Evolutionary conservation across 805 yeast genomes (phyloP).

Genomic region (Zygosaccharomyces gambellarensis): DNA sequence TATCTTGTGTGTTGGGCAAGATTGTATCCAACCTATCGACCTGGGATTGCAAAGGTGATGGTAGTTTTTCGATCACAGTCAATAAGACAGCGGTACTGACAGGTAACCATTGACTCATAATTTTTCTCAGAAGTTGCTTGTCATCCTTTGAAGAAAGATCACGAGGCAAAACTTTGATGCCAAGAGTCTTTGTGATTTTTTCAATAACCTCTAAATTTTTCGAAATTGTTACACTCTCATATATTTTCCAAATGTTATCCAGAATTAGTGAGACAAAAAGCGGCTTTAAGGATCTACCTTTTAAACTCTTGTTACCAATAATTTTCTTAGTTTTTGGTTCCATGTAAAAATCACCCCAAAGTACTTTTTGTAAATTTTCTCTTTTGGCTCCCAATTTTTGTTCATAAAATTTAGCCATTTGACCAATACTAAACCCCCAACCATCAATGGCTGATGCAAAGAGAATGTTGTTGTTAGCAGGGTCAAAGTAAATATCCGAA

Average conservation of each 20-base stretch:
- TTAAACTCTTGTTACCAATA: slow-evolving; percentile 57
- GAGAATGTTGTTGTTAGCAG: slow-evolving; percentile 81
- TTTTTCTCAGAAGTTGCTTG: slow-evolving; percentile 52
- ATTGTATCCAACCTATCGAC: slow-evolving; percentile 62
- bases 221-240: slow-evolving; percentile 61
- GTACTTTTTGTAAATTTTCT: slow-evolving; percentile 69
- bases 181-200: slow-evolving; percentile 67
- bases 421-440: slow-evolving; percentile 93
- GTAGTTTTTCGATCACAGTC: slow-evolving; percentile 77
- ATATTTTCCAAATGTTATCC: slow-evolving; percentile 90
- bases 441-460: slow-evolving; percentile 93
- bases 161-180: slow-evolving; percentile 63
- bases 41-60: slow-evolving; percentile 80
- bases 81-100: slow-evolving; percentile 79
- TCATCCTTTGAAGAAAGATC: slow-evolving; percentile 78
- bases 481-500: slow-evolving; percentile 77
- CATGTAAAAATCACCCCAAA: slow-evolving; percentile 92
- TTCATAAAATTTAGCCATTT: slow-evolving; percentile 82
- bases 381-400: slow-evolving; percentile 80
- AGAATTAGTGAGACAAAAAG: slow-evolving; percentile 81
- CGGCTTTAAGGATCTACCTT: slow-evolving; percentile 64
- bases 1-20: slow-evolving; percentile 44
- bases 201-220: slow-evolving; percentile 66
- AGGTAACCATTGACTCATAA: slow-evolving; percentile 94
- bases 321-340: slow-evolving; percentile 89